These are phyloP conservation scores for Chlorella sp. DNA, from an alignment of 139 green algal genomes.

Conservation along the genomic window DNA sequence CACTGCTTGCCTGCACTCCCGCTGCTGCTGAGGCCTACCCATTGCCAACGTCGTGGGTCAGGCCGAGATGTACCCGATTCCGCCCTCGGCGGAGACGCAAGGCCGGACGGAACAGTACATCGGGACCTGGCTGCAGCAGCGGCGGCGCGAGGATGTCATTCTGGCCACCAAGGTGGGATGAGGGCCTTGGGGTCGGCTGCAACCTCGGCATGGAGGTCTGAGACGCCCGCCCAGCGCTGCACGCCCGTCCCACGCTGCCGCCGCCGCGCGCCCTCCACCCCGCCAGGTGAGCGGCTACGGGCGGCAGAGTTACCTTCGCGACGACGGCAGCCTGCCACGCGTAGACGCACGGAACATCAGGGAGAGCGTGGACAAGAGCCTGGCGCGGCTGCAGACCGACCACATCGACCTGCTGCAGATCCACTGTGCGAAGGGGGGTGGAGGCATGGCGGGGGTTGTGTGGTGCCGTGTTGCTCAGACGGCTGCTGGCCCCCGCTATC, in stretches of 20 bases:
- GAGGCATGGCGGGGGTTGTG: no score
- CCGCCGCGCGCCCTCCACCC: not conserved
- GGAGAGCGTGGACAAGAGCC: slow-evolving; percentile 66
- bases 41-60: no score
- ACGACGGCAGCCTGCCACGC: slow-evolving; percentile 47
- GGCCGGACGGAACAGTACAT: slow-evolving; percentile 87
- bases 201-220: not conserved
- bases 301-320: slow-evolving; percentile 57
- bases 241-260: no score
- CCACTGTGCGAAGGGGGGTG: no score
- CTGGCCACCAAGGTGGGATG: slow-evolving; percentile 89
- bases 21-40: no score
- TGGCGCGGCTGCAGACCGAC: slow-evolving; percentile 76
- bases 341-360: slow-evolving; percentile 69
- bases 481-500: no score
- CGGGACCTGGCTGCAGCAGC: slow-evolving; percentile 74
- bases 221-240: not conserved
- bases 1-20: no score
- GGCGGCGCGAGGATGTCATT: slow-evolving; percentile 68
- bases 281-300: slow-evolving; percentile 71
- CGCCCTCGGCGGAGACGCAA: slow-evolving; percentile 58
- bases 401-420: slow-evolving; percentile 91
- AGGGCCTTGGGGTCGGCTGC: not conserved
- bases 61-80: slow-evolving; percentile 83
- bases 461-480: no score